A percentile compares a stretch with the other conserved stretches of the same genome.
phyloP scores from a whole-genome alignment of 2,329 filamentous ascomycete species.

The Penicillium expansum region DNA sequence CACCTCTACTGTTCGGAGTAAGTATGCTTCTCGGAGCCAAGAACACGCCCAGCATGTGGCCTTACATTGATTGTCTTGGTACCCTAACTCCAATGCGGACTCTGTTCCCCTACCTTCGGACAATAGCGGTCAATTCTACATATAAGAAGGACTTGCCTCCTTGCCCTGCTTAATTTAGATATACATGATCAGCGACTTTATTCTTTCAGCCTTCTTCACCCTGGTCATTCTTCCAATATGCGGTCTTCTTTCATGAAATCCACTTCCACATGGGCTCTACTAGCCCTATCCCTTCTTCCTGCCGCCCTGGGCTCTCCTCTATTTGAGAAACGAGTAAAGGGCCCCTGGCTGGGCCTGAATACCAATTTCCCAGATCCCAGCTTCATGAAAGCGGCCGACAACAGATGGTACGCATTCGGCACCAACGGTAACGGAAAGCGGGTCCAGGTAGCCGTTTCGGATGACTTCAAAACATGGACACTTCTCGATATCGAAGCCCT shows the following conservation, averaged over 20 bases:
- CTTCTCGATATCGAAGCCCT: slow-evolving; percentile 54
- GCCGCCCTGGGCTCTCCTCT: slow-evolving; percentile 19
- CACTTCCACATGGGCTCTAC: slow-evolving; percentile 7
- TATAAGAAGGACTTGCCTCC: slow-evolving; percentile 12
- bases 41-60: neutral
- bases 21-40: slow-evolving; percentile 4
- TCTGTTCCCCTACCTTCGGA: neutral
- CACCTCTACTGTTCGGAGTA: neutral
- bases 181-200: neutral
- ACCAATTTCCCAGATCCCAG: slow-evolving; percentile 44
- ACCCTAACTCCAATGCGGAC: neutral
- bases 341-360: slow-evolving; percentile 30
- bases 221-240: slow-evolving; percentile 2
- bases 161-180: neutral
- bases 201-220: neutral
- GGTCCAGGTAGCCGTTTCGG: slow-evolving; percentile 55
- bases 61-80: neutral
- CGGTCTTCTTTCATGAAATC: neutral
- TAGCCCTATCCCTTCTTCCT: slow-evolving; percentile 14
- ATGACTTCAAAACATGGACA: slow-evolving; percentile 50
- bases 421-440: slow-evolving; percentile 52
- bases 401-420: slow-evolving; percentile 58
- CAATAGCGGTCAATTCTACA: slow-evolving; percentile 7
- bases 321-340: slow-evolving; percentile 17
- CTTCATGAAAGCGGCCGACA: slow-evolving; percentile 49